Evolutionary conservation across 805 yeast genomes (phyloP), one percentile per base, ranked within the genome.

Genomic region (Saccharomyces cerevisiae): DNA sequence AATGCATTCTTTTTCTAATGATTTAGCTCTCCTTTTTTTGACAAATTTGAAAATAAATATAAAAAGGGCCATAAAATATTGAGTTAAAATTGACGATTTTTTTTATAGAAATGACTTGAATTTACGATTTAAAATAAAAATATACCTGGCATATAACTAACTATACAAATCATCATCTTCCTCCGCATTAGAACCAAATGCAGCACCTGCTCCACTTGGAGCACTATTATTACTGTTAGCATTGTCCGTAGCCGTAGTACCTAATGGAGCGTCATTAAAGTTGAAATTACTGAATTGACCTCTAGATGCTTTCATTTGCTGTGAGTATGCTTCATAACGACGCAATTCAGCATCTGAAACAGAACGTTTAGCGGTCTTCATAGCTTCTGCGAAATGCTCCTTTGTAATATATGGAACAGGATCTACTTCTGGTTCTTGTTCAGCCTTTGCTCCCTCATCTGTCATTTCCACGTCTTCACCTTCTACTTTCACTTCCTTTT

Each of bases 331-430:
- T 77, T 94, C 99, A 72, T 94, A 94, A 75, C 99, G 91, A 76
- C 99, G 94, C 68, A 94, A 80, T 75, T 94, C 99, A 41, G 97
- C 88, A 68, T 95, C 98, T 46, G 95, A 85, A 50, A 94, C 99
- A 54, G 97, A 91, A 66, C 98, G 87, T 74, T 90, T 87, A 52
- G 99, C 99, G 1, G 98, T 90, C 84, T 92, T 91, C 99, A 94
- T 94, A 49, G 99, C 99, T 78, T 94, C 98, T 74, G 94, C 97
- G 66, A 94, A 90, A 72, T 94, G 99, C 51, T 85, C 85, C 69
- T 86, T 87, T 30, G 96, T 88, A 66, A 94, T 92, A 72, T 73
- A 94, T 67, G 99, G 99, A 62, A 94, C 99, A 30, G 96, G 89
- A 71, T 94, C 99, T 68, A 84, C 90, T 65, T 82, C 88, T 72